Evolutionary conservation across 805 yeast genomes (phyloP).

Genomic region (Ogataea nitratoaversa): DNA sequence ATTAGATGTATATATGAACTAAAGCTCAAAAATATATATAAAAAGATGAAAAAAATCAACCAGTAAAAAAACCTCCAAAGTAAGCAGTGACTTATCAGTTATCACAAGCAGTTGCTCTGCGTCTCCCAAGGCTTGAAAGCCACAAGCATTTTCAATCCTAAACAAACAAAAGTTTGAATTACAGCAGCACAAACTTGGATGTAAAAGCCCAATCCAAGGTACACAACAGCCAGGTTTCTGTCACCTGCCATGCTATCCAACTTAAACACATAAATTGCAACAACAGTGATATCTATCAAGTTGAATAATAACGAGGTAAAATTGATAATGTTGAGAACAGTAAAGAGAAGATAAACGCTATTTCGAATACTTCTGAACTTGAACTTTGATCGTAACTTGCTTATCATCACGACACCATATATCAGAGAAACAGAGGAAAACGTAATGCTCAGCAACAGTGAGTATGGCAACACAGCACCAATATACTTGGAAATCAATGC

Average conservation of each 20-base stretch:
- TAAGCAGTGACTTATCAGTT: too few species aligned
- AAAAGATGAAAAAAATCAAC: too few species aligned
- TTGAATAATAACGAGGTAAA: slow-evolving; percentile 8
- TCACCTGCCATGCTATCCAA: slow-evolving; percentile 13
- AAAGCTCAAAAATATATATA: too few species aligned
- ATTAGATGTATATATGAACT: too few species aligned
- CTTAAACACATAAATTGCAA: slow-evolving; percentile 13
- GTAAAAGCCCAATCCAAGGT: slow-evolving; percentile 17
- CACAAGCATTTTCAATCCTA: slow-evolving; percentile 12
- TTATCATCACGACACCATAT: slow-evolving; percentile 14
- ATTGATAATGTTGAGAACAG: slow-evolving; percentile 6
- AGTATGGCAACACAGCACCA: slow-evolving; percentile 14
- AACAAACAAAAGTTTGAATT: slow-evolving; percentile 11
- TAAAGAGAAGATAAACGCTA: slow-evolving; percentile 4
- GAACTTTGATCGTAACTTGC: slow-evolving; percentile 11
- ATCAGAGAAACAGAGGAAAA: slow-evolving; percentile 11
- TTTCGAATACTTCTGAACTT: slow-evolving; percentile 8
- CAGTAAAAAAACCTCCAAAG: too few species aligned
- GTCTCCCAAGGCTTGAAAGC: slow-evolving; percentile 15
- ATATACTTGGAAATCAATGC: slow-evolving; percentile 13
- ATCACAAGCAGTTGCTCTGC: background rate
- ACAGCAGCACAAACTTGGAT: slow-evolving; percentile 11
- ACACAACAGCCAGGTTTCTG: slow-evolving; percentile 15
- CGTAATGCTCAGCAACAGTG: slow-evolving; percentile 8
- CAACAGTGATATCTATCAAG: slow-evolving; percentile 11